Conservation (phyloP, 345 rosid species). For the Syzygium aromaticum region DNA sequence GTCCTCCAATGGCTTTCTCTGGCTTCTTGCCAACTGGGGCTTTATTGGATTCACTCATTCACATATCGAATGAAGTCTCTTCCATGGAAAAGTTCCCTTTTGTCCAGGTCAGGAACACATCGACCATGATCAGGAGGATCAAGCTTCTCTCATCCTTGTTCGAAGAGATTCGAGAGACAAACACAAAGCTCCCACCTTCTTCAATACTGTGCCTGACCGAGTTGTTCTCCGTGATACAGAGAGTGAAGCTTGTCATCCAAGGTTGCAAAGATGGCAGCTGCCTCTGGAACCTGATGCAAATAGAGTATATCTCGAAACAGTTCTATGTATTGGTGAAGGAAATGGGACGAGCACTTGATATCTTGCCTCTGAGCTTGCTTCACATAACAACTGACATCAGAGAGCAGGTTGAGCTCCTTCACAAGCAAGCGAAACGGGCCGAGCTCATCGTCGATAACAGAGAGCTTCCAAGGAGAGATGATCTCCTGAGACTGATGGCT, state of each 20-base stretch:
- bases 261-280: slow-evolving; percentile 42
- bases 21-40: slow-evolving; percentile 36
- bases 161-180: slow-evolving; percentile 41
- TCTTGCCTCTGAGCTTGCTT: slow-evolving; percentile 53
- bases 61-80: slow-evolving; percentile 31
- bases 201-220: slow-evolving; percentile 49
- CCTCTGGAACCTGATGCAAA: slow-evolving; percentile 40
- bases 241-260: slow-evolving; percentile 33
- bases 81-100: slow-evolving; percentile 42
- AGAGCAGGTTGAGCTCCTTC: slow-evolving; percentile 65
- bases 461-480: slow-evolving; percentile 37
- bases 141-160: slow-evolving; percentile 45
- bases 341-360: slow-evolving; percentile 59
- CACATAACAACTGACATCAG: slow-evolving; percentile 28
- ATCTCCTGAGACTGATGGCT: slow-evolving; percentile 34
- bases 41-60: slow-evolving; percentile 38
- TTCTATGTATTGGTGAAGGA: slow-evolving; percentile 48
- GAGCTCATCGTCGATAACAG: slow-evolving; percentile 31
- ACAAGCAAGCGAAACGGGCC: slow-evolving; percentile 44
- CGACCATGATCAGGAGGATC: slow-evolving; percentile 48
- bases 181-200: slow-evolving; percentile 37
- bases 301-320: slow-evolving; percentile 31
- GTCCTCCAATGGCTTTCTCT: slow-evolving; percentile 18
- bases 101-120: slow-evolving; percentile 33
- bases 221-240: slow-evolving; percentile 40